These are phyloP conservation scores for Ogataea henricii DNA, from an alignment of 805 yeast genomes.

Conservation along the genomic window DNA sequence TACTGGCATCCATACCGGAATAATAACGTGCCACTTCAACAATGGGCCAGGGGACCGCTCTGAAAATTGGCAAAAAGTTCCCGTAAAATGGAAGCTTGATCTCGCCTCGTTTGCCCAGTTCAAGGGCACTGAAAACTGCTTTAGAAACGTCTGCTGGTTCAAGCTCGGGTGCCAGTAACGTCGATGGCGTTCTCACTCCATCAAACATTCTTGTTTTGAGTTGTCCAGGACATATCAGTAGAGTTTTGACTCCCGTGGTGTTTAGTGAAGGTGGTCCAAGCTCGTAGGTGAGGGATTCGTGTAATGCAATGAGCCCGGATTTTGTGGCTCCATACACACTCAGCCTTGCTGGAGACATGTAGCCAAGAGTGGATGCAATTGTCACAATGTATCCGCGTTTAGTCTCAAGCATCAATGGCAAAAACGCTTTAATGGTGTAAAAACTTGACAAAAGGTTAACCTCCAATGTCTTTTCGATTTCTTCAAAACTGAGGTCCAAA, in stretches of 20 bases:
- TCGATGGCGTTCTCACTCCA: slow-evolving; percentile 73
- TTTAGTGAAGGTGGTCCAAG: slow-evolving; percentile 52
- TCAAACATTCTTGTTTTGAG: slow-evolving; percentile 72
- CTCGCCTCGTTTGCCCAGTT: slow-evolving; percentile 65
- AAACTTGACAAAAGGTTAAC: slow-evolving; percentile 74
- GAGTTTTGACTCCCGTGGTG: slow-evolving; percentile 60
- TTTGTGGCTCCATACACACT: slow-evolving; percentile 89
- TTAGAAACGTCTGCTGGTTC: slow-evolving; percentile 68
- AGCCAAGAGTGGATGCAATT: slow-evolving; percentile 82
- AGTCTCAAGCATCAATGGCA: slow-evolving; percentile 67
- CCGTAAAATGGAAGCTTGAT: slow-evolving; percentile 78
- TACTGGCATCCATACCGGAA: slow-evolving; percentile 66
- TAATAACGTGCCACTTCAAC: slow-evolving; percentile 53
- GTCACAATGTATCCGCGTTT: slow-evolving; percentile 78
- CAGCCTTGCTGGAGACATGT: slow-evolving; percentile 78
- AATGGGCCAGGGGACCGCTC: slow-evolving; percentile 73
- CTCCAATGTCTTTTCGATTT: slow-evolving; percentile 61
- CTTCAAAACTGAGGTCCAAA: slow-evolving; percentile 53
- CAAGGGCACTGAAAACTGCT: slow-evolving; percentile 55
- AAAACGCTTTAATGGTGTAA: slow-evolving; percentile 64
- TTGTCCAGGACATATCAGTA: slow-evolving; percentile 88
- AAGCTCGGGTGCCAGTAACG: slow-evolving; percentile 78
- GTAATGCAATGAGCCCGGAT: slow-evolving; percentile 81
- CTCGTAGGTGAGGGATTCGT: slow-evolving; percentile 77
- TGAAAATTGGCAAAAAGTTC: slow-evolving; percentile 66